Evolutionary conservation across 78 protist species (phyloP).

Genomic region (Chrysochromulina parva): DNA sequence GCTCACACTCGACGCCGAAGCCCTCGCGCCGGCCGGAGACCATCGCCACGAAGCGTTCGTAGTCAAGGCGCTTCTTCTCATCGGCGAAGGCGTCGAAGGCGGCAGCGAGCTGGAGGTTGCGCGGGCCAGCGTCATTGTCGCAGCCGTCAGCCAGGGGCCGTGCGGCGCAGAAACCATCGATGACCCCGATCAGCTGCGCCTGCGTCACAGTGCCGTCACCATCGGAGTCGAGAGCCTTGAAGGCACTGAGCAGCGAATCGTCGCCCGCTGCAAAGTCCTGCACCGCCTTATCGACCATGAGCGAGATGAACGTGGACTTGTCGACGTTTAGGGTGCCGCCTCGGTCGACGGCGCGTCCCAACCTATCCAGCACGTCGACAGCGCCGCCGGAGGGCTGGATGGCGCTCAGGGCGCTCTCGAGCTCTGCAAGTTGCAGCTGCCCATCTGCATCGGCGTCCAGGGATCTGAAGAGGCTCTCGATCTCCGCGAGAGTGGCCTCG

Average conservation of each 20-base stretch:
- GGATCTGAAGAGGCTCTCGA: no score
- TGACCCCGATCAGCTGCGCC: background rate
- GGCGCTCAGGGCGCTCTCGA: background rate
- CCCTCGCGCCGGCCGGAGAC: no score
- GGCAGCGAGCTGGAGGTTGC: no score
- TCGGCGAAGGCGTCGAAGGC: no score
- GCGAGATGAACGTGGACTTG: background rate
- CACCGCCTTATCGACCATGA: background rate
- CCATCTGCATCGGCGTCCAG: no score
- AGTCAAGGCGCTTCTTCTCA: no score
- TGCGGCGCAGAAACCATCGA: background rate
- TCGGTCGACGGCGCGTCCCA: background rate
- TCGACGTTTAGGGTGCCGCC: background rate
- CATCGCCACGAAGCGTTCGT: no score
- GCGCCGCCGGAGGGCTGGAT: background rate
- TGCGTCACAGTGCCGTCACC: background rate
- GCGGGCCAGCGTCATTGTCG: background rate
- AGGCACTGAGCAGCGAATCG: background rate
- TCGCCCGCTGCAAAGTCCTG: background rate
- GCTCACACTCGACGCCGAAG: no score
- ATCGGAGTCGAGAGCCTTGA: background rate
- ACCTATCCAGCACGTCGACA: background rate
- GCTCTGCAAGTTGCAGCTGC: no score
- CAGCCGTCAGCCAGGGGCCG: background rate
- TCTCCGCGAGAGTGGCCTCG: no score